Evolutionary conservation across 2,329 filamentous ascomycete species (phyloP).

Genomic region (Neopestalotiopsis sp.): DNA sequence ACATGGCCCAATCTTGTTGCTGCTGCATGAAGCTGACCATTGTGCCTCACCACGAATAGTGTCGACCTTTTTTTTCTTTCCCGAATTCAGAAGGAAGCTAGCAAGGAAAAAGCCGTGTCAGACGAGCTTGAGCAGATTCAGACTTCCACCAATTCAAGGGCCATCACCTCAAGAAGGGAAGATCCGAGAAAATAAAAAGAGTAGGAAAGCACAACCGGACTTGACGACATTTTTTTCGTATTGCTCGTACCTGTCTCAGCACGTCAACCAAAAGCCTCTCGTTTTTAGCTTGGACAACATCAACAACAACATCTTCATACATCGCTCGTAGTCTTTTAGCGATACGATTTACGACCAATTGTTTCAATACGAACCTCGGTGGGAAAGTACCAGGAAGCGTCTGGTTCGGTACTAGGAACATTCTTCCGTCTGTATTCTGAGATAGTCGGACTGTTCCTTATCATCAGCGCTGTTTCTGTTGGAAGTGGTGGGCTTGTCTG

Average conservation of each 20-base stretch:
- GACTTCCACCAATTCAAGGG: no score
- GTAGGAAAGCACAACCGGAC: neutral
- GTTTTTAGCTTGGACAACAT: neutral
- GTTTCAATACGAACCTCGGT: neutral
- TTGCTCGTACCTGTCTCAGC: neutral
- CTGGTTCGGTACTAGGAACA: no score
- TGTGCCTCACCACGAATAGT: neutral
- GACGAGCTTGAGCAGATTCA: no score
- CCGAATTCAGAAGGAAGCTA: no score
- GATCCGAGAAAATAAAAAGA: no score
- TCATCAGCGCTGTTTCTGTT: slow-evolving; percentile 15
- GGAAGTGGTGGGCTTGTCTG: slow-evolving; percentile 3
- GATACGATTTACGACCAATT: slow-evolving; percentile 5
- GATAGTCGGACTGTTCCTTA: neutral
- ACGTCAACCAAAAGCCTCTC: neutral
- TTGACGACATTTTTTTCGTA: neutral
- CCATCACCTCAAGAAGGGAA: no score
- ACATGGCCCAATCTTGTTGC: neutral
- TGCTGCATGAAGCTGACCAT: no score
- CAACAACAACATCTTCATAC: neutral
- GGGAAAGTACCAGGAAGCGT: no score
- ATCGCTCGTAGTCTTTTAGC: neutral
- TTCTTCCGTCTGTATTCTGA: no score
- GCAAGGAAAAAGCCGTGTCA: no score
- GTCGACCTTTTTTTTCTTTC: neutral